Percentiles rank a stretch among this genome's conserved stretches.
phyloP scores from a whole-genome alignment of 345 rosid species.

The Anastatica hierochuntica region DNA sequence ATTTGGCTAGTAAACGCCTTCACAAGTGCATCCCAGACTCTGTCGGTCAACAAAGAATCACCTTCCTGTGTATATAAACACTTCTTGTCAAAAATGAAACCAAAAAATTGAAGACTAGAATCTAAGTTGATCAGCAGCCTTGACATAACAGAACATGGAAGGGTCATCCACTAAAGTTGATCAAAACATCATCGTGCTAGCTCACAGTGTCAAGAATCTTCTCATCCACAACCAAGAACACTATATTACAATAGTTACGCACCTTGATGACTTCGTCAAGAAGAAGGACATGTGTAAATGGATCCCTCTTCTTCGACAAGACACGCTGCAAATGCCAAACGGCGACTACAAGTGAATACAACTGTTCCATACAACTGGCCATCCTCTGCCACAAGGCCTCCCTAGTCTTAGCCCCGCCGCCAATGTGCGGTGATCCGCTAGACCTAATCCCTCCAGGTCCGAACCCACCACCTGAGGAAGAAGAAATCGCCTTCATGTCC shows the following conservation, averaged over 20 bases:
- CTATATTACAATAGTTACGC: not conserved
- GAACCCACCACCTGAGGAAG: slow-evolving; percentile 39
- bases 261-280: slow-evolving; percentile 96
- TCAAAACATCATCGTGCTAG: not conserved
- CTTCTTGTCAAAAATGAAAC: slow-evolving; percentile 19
- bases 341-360: slow-evolving; percentile 67
- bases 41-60: slow-evolving; percentile 69
- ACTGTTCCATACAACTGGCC: slow-evolving; percentile 74
- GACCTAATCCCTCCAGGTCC: slow-evolving; percentile 97
- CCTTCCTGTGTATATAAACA: slow-evolving; percentile 50
- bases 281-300: slow-evolving; percentile 83
- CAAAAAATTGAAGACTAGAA: not conserved
- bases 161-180: not conserved
- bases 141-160: slow-evolving; percentile 3
- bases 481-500: slow-evolving; percentile 90
- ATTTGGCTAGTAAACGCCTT: slow-evolving; percentile 85
- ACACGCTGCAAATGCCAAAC: slow-evolving; percentile 99
- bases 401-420: slow-evolving; percentile 77
- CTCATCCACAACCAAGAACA: not conserved
- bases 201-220: not conserved
- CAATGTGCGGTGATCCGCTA: slow-evolving; percentile 86
- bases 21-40: slow-evolving; percentile 95
- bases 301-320: slow-evolving; percentile 92
- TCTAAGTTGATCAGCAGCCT: not conserved
- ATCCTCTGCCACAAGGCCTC: slow-evolving; percentile 94